These are phyloP conservation scores for Leucosporidium yakuticum DNA, from an alignment of 768 basidiomycete genomes.

Conservation along the genomic window DNA sequence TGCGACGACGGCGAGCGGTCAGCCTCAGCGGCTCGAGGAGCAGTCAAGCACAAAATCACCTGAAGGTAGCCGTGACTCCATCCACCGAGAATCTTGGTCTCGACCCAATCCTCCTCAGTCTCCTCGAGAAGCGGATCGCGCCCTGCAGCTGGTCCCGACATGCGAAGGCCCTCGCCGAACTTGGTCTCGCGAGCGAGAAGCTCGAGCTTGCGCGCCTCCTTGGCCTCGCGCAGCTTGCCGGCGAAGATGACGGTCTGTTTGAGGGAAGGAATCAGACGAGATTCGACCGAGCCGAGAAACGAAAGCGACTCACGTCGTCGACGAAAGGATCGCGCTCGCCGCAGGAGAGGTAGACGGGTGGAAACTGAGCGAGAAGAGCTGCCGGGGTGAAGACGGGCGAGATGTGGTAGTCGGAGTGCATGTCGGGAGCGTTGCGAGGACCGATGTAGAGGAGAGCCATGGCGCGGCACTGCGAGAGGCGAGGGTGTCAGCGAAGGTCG, in stretches of 20 bases:
- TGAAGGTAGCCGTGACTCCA: slow-evolving; percentile 83
- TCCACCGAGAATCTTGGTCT: slow-evolving; percentile 84
- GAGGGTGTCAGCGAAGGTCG: slow-evolving; percentile 1
- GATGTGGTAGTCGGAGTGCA: slow-evolving; percentile 88
- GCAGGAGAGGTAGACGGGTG: slow-evolving; percentile 85
- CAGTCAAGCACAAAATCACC: neutral
- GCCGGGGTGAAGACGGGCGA: slow-evolving; percentile 87
- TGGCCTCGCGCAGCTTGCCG: slow-evolving; percentile 89
- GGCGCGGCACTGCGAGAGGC: slow-evolving; percentile 76
- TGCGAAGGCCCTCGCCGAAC: slow-evolving; percentile 33
- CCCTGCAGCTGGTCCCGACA: slow-evolving; percentile 11
- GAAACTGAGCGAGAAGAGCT: slow-evolving; percentile 81
- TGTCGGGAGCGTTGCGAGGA: slow-evolving; percentile 87
- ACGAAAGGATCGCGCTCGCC: slow-evolving; percentile 95
- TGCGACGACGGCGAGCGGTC: slow-evolving; percentile 51
- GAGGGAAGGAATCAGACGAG: neutral
- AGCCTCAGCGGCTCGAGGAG: neutral
- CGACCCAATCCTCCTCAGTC: slow-evolving; percentile 89
- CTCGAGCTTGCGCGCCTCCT: slow-evolving; percentile 70
- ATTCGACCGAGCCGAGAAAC: accelerated
- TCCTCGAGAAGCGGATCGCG: slow-evolving; percentile 50
- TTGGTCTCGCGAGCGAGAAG: slow-evolving; percentile 53
- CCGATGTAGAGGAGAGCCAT: slow-evolving; percentile 78
- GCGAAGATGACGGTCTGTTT: slow-evolving; percentile 78
- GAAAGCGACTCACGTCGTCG: slow-evolving; percentile 55